Conservation (phyloP, 805 yeast genomes). For the Saccharomycopsis sp. region DNA sequence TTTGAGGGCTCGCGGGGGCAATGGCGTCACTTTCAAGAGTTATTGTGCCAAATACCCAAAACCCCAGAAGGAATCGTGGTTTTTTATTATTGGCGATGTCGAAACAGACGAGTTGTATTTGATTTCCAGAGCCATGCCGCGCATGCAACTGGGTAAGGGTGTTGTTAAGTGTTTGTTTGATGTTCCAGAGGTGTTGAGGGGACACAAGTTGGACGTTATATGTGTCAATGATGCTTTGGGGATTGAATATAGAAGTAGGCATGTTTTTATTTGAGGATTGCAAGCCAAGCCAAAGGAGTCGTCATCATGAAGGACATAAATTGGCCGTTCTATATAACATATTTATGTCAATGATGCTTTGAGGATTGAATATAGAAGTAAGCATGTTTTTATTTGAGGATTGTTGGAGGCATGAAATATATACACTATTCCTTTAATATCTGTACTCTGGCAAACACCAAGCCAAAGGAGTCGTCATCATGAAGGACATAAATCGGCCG, state of each 20-base stretch:
- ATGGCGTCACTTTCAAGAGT: slow-evolving; percentile 55
- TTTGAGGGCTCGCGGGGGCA: slow-evolving; percentile 15
- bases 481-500: no score
- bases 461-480: no score
- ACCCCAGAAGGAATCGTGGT: slow-evolving; percentile 91
- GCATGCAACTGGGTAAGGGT: slow-evolving; percentile 26
- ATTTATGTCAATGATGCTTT: slow-evolving; percentile 60
- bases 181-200: slow-evolving; percentile 43
- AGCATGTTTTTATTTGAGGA: slow-evolving; percentile 20
- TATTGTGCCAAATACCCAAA: slow-evolving; percentile 82
- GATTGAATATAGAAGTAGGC: slow-evolving; percentile 35
- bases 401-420: no score
- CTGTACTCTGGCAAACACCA: no score
- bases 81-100: slow-evolving; percentile 52
- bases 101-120: slow-evolving; percentile 48
- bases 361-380: slow-evolving; percentile 40
- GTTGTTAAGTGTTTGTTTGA: slow-evolving; percentile 35
- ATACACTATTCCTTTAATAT: no score
- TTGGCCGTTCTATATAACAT: no score
- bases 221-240: slow-evolving; percentile 65
- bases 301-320: no score
- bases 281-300: no score
- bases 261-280: slow-evolving; percentile 18
- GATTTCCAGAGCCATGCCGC: slow-evolving; percentile 73
- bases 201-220: slow-evolving; percentile 39